phyloP scores from a whole-genome alignment of 1,284 basidiomycete species.

The Somion occarium region DNA sequence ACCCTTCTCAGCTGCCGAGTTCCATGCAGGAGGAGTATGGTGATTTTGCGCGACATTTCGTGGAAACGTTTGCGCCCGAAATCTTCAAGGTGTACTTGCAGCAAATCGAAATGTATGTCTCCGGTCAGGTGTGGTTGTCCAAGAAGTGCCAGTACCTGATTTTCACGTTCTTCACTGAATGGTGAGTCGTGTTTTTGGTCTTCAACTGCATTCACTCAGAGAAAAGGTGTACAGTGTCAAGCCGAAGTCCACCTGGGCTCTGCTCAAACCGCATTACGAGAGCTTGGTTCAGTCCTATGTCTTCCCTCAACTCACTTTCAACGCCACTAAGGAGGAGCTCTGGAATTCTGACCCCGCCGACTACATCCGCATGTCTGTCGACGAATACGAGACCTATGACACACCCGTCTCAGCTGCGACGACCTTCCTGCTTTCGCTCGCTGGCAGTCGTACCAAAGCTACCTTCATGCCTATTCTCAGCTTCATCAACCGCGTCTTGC shows the following conservation, averaged over 20 bases:
- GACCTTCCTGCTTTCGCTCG: slow-evolving; percentile 72
- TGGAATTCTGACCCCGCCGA: slow-evolving; percentile 81
- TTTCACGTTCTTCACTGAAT: slow-evolving; percentile 80
- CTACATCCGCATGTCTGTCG: slow-evolving; percentile 68
- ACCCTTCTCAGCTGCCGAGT: slow-evolving; percentile 77
- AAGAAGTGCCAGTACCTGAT: slow-evolving; percentile 80
- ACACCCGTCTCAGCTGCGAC: slow-evolving; percentile 76
- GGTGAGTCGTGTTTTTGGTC: slow-evolving; percentile 56
- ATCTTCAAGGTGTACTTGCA: slow-evolving; percentile 77
- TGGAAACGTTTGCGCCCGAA: slow-evolving; percentile 75
- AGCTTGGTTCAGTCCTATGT: slow-evolving; percentile 72
- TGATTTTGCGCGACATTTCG: slow-evolving; percentile 74
- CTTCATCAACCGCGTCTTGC: slow-evolving; percentile 69
- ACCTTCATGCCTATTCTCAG: slow-evolving; percentile 75
- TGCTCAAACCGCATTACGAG: slow-evolving; percentile 79
- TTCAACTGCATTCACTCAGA: neutral
- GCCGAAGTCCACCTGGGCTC: slow-evolving; percentile 81
- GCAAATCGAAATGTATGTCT: slow-evolving; percentile 70
- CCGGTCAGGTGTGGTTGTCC: slow-evolving; percentile 71
- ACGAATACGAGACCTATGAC: slow-evolving; percentile 75
- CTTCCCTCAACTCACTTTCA: slow-evolving; percentile 84
- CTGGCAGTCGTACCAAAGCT: slow-evolving; percentile 71
- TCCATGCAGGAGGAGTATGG: slow-evolving; percentile 66
- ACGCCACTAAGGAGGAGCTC: slow-evolving; percentile 54
- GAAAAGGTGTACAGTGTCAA: slow-evolving; percentile 55